These are phyloP conservation scores for Taphrina betulina DNA, from an alignment of 1,139 yeast species.

Conservation along the genomic window DNA sequence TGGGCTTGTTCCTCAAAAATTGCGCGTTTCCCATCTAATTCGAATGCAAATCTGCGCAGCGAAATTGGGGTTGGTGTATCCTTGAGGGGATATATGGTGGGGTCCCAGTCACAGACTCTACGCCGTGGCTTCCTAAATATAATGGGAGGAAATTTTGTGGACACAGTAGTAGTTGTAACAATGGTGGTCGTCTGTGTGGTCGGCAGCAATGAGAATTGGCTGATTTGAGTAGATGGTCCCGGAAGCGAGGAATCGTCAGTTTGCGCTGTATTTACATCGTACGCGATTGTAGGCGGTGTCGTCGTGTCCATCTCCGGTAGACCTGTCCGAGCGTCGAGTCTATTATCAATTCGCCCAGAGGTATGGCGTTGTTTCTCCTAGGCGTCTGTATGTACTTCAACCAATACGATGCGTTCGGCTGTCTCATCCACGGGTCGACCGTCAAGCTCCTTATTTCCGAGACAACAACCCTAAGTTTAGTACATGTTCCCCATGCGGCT, in stretches of 20 bases:
- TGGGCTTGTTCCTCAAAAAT: conserved; percentile 35
- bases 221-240: conserved; percentile 7
- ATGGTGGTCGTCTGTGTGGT: conserved; percentile 39
- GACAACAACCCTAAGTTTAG: no score
- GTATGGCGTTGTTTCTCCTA: no score
- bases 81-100: conserved; percentile 41
- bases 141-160: conserved; percentile 39
- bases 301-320: no score
- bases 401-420: no score
- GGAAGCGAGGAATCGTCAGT: neutral
- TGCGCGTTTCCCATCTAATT: conserved; percentile 40
- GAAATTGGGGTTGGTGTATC: conserved; percentile 43
- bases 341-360: no score
- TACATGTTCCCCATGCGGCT: no score
- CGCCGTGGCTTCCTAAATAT: conserved; percentile 35
- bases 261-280: no score
- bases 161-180: conserved; percentile 39
- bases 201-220: conserved; percentile 37
- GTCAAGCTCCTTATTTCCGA: no score
- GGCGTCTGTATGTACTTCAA: no score
- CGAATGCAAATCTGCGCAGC: conserved; percentile 42
- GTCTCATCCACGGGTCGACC: no score
- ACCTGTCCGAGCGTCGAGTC: no score
- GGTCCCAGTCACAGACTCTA: conserved; percentile 25
- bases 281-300: no score